phyloP scores from a whole-genome alignment of 1,284 basidiomycete species.

The Lentinula novae-zelandiae region DNA sequence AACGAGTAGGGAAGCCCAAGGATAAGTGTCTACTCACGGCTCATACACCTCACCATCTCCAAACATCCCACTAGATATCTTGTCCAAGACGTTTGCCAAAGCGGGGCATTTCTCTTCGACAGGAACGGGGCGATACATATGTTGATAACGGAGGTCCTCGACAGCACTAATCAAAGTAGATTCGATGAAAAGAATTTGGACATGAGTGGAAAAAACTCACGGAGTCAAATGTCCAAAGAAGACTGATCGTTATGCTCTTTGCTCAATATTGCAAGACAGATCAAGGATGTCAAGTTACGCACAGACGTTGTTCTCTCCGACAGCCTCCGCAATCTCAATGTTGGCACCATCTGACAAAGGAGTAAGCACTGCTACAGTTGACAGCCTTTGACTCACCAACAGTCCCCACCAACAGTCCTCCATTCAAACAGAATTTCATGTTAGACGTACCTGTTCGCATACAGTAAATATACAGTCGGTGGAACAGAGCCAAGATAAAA shows the following conservation, averaged over 20 bases:
- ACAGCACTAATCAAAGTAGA: conserved; percentile 42
- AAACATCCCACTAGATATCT: conserved; percentile 70
- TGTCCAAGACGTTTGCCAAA: conserved; percentile 69
- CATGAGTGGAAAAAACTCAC: conserved; percentile 24
- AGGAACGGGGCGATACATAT: conserved; percentile 76
- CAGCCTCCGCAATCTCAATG: conserved; percentile 91
- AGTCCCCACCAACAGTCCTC: conserved; percentile 79
- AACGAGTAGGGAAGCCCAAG: conserved; percentile 5
- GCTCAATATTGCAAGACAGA: conserved; percentile 3
- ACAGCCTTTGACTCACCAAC: conserved; percentile 42
- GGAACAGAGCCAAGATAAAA: not conserved
- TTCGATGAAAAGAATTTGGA: not conserved
- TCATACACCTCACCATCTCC: conserved; percentile 77
- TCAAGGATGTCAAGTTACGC: conserved; percentile 27
- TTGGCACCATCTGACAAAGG: conserved; percentile 77
- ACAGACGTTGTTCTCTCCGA: conserved; percentile 57
- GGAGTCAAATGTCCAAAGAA: conserved; percentile 83
- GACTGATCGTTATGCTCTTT: conserved; percentile 41
- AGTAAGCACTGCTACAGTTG: not conserved
- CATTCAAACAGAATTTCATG: conserved; percentile 89
- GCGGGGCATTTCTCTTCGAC: conserved; percentile 76
- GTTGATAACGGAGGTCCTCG: conserved; percentile 79
- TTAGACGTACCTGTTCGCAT: conserved; percentile 56
- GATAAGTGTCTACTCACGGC: conserved; percentile 46
- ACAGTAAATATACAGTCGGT: not conserved